Base-by-base conservation (phyloP, 192 early-diverging fungal genomes). In the Rhizophagus sp. region DNA sequence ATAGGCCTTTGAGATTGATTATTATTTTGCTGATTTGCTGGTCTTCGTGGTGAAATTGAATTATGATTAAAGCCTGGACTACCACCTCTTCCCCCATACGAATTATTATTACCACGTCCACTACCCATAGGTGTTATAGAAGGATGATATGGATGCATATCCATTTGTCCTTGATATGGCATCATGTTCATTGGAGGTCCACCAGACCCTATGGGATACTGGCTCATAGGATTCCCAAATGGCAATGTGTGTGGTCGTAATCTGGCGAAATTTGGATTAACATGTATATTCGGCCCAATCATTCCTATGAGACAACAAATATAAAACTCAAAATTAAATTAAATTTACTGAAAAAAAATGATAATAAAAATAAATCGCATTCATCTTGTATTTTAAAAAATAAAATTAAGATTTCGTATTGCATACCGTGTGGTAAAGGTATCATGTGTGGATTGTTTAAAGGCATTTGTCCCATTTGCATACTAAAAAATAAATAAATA, bases 251-350 rank as follows among this genome's bases (percentile, higher is more conserved):
- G 68, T n/a, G 68, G 68, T 41, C 68, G 68, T 70, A 70, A 70
- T 70, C 68, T 70, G 33, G 68, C 68, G 25, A 70, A 70, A 44
- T 70, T 70, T 41, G 68, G 68, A 70, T 70, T 70, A 41, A 70
- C 68, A 44, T 70, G 68, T 22, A 70, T 70, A 70, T 70, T 70
- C 22, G 68, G 68, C 15, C 68, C 68, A 70, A 70, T 70, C 36
- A 70, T 70, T 44, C 68, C 68, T 70, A 44, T n/a, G 19, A 44
- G 2, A 41, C 39, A 47, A 47, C 11, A 47, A 47, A 10, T 12
- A 47, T 12, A 47, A 47, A 12, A 47, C 44, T 47, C n/a, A 34
- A 19, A 41, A n/a, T 44, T 70, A n/a, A n/a, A 70, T 57, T 57
- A 57, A 30, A 4, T 57, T 57, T 57, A 57, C 19, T 4, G 44